phyloP scores from a whole-genome alignment of 2,329 filamentous ascomycete species.

The Myriangium duriaei region DNA sequence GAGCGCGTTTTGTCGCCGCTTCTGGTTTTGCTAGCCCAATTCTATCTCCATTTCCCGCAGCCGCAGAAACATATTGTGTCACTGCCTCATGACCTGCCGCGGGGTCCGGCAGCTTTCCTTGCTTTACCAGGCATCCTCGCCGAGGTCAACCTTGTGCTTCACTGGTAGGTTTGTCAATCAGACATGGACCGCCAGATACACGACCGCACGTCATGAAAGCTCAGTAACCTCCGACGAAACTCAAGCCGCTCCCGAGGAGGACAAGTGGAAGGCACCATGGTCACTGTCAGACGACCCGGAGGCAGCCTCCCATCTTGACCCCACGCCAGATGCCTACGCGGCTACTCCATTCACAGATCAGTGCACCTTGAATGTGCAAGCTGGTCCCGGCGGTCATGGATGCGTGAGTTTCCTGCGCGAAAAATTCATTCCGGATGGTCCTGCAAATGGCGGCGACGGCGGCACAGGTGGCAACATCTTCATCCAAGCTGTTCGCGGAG shows the following conservation, averaged over 20 bases:
- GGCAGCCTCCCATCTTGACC: slow-evolving; percentile 50
- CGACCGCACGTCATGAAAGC: neutral
- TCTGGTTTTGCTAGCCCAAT: neutral
- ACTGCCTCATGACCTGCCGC: neutral
- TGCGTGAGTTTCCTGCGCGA: slow-evolving; percentile 92
- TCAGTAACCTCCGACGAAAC: slow-evolving; percentile 5
- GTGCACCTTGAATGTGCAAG: slow-evolving; percentile 62
- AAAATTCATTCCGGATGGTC: slow-evolving; percentile 76
- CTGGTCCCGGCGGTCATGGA: slow-evolving; percentile 75
- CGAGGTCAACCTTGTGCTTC: neutral
- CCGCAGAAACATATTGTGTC: too few species aligned
- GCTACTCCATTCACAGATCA: slow-evolving; percentile 76
- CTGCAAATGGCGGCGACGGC: slow-evolving; percentile 88
- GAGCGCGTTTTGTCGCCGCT: slow-evolving; percentile 2
- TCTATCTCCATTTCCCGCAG: too few species aligned
- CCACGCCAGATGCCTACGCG: slow-evolving; percentile 71
- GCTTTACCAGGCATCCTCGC: neutral
- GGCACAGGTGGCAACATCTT: slow-evolving; percentile 86
- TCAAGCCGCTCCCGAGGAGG: slow-evolving; percentile 1
- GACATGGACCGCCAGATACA: neutral
- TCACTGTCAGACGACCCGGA: slow-evolving; percentile 1
- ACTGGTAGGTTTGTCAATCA: slow-evolving; percentile 1
- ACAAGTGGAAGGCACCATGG: slow-evolving; percentile 3
- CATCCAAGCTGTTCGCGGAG: slow-evolving; percentile 81
- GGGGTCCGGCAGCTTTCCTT: neutral